A percentile compares a stretch with the other conserved stretches of the same genome.
These are phyloP conservation scores for Tetracladium setigerum DNA, from an alignment of 495 filamentous ascomycete genomes.

Conservation along the genomic window DNA sequence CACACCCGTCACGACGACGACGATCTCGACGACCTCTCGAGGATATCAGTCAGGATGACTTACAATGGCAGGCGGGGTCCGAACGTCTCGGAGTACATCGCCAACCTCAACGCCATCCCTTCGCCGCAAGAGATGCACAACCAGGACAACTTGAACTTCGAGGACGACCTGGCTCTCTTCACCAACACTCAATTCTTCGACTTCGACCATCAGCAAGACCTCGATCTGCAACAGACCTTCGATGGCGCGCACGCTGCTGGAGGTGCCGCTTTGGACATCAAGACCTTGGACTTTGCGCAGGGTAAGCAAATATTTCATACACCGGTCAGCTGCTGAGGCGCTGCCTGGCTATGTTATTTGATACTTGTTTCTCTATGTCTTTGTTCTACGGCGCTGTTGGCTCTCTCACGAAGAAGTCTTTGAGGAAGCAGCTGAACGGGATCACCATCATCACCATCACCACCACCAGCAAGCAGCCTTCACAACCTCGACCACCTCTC, in stretches of 20 bases:
- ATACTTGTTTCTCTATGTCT: no score
- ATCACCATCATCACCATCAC: no score
- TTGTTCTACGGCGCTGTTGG: no score
- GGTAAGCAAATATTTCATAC: slow-evolving; percentile 9
- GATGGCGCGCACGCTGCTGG: slow-evolving; percentile 8
- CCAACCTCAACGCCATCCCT: slow-evolving; percentile 73
- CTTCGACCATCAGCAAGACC: slow-evolving; percentile 57
- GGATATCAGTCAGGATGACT: slow-evolving; percentile 42
- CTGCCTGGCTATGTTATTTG: no score
- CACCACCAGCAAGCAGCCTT: no score
- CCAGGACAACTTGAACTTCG: slow-evolving; percentile 49
- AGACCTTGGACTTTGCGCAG: slow-evolving; percentile 19
- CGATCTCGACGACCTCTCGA: neutral
- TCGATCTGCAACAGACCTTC: slow-evolving; percentile 17
- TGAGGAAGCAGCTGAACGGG: no score
- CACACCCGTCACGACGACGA: no score
- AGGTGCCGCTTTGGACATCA: slow-evolving; percentile 21
- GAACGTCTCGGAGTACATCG: slow-evolving; percentile 82
- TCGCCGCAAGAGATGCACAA: slow-evolving; percentile 55
- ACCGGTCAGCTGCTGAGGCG: neutral
- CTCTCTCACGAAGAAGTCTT: no score
- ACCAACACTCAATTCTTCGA: slow-evolving; percentile 93
- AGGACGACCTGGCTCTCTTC: slow-evolving; percentile 78
- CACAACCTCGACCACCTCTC: neutral
- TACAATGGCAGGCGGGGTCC: slow-evolving; percentile 63